Evolutionary conservation across 495 filamentous ascomycete genomes (phyloP).

Genomic region (Tuber borchii): DNA sequence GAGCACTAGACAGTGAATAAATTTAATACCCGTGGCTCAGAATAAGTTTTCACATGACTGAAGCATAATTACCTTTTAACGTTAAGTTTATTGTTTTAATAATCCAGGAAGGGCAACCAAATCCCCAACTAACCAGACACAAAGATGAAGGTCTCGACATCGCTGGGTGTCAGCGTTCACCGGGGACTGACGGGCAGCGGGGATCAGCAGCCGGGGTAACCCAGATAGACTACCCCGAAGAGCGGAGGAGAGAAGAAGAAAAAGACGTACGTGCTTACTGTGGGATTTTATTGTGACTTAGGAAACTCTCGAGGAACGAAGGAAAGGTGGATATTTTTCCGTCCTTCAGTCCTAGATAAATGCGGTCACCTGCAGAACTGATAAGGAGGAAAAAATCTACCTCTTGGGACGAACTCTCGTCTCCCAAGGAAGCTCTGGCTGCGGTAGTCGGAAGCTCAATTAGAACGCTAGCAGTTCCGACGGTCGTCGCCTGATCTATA

Average conservation of each 20-base stretch:
- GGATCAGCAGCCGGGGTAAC: not conserved
- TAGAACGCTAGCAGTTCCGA: not conserved
- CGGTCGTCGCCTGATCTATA: not conserved
- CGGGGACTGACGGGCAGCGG: not conserved
- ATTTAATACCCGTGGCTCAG: too few relatives aligned
- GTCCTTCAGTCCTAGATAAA: not conserved
- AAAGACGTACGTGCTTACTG: not conserved
- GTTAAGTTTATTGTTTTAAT: too few relatives aligned
- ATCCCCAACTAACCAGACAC: too few relatives aligned
- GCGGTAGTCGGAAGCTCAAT: not conserved
- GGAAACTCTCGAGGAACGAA: not conserved
- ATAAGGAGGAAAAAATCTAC: not conserved
- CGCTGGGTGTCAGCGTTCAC: not conserved
- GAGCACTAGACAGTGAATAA: too few relatives aligned
- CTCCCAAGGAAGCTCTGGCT: not conserved
- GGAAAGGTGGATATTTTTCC: not conserved
- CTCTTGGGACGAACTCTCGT: not conserved
- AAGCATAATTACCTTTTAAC: too few relatives aligned
- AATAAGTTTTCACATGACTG: too few relatives aligned
- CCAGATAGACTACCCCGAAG: not conserved
- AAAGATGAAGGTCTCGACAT: not conserved
- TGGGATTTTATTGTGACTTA: not conserved
- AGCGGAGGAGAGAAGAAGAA: not conserved
- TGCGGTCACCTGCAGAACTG: not conserved
- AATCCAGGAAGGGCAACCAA: too few relatives aligned